Base-by-base conservation (phyloP, 2,329 filamentous ascomycete genomes). In the Aspergillus clavatus region DNA sequence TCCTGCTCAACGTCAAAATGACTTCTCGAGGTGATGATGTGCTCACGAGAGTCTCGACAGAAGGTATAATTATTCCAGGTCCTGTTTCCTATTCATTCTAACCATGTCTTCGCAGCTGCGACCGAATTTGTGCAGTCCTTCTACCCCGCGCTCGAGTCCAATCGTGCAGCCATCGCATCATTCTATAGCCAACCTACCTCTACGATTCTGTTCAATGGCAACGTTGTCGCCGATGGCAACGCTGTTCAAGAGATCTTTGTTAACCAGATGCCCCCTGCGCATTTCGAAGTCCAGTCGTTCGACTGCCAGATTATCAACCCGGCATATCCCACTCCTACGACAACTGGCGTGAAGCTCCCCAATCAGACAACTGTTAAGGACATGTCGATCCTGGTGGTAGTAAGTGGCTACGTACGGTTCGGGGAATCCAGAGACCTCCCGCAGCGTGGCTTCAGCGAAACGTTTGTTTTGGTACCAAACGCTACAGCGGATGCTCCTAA, bases 131-230 rank as follows among this genome's bases (percentile, higher is more conserved):
- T 85, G 54, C 81, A 84, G 50, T 74, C 78, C 51, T 95, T 86
- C 73, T 95, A 95, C 71, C 74, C 77, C 22, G 78, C 84, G n/a
- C 73, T 94, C 41, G 82, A 85, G 66, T 77, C 75, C 47, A 67
- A 74, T 33, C 75, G 78, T 51, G 67, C 71, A 35, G 71, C 73
- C 7, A 76, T 95, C 11, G 62, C 77, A 14, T 70, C 72, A n/a
- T 94, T 83, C 74, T 95, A 95, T 73, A 79, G 78, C 19, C 55
- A 75, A 8, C 76, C 67, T 0, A 59, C 75, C 3, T 71, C 87
- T 41, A 81, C 83, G 62, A 89, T 95, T 58, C 79, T 82, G 58
- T 84, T 89, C 75, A 95, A 95, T 70, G 89, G 89, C 57, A 82
- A 82, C 38, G 68, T 79, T 2, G 71, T 87, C 28, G 67, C 77